phyloP scores from a whole-genome alignment of 139 green algal species.

The Chlorella sp. region DNA sequence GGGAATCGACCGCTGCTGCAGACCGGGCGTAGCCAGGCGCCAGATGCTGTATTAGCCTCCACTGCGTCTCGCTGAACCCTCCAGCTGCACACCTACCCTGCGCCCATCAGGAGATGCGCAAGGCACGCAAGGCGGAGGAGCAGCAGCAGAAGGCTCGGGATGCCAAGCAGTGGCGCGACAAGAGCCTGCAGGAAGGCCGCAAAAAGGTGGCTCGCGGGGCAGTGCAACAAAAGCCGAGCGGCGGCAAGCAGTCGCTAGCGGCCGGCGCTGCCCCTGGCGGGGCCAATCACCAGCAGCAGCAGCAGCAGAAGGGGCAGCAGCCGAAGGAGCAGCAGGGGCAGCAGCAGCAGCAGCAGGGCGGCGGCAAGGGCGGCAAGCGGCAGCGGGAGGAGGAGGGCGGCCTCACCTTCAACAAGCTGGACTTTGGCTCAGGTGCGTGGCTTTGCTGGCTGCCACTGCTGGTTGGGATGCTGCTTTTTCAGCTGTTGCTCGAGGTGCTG shows the following conservation, averaged over 20 bases:
- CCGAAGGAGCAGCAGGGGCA: slow-evolving; percentile 12
- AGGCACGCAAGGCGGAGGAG: slow-evolving; percentile 55
- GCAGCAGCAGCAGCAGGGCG: slow-evolving; percentile 16
- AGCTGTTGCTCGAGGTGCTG: background rate
- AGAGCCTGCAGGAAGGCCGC: slow-evolving; percentile 31
- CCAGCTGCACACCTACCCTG: no score
- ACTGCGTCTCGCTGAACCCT: no score
- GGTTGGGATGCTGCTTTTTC: background rate
- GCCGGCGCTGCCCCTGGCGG: background rate
- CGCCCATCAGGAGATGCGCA: slow-evolving; percentile 29
- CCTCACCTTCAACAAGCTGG: slow-evolving; percentile 44
- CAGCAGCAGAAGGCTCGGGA: slow-evolving; percentile 1
- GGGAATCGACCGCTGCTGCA: no score
- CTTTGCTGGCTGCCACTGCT: background rate
- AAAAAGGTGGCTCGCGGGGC: slow-evolving; percentile 25
- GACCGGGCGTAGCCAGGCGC: no score
- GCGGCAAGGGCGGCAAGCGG: background rate
- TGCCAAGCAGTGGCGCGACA: slow-evolving; percentile 51
- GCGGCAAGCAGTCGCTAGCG: background rate
- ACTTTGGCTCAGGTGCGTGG: slow-evolving; percentile 41
- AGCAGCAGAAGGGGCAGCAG: slow-evolving; percentile 59
- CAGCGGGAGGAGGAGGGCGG: background rate
- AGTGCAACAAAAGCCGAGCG: background rate
- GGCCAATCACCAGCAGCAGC: slow-evolving; percentile 61
- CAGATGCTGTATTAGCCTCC: no score